Base-by-base conservation (phyloP, 805 yeast genomes). In the Nakazawaea ishiwadae region DNA sequence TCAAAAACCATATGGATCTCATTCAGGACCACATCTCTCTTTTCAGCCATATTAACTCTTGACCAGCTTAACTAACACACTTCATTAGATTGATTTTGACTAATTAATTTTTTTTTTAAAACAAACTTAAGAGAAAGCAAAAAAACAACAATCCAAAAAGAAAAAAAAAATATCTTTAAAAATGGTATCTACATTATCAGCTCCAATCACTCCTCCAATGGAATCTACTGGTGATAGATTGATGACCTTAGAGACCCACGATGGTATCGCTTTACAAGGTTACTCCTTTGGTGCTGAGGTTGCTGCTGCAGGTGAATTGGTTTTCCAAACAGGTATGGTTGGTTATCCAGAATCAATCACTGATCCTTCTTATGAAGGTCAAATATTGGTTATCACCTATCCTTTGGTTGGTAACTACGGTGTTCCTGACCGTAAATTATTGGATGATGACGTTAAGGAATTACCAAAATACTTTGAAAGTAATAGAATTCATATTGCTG, bases 291-390 rank as follows among this genome's bases (percentile, higher is more conserved):
- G 99, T 73, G 96, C 98, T 42, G 82, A 82, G 48, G 78, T 73
- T 46, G 63, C 96, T 19, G 79, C 81, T 44, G 95, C 98, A 44
- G 99, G 99, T 75, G 99, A 93, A 70, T 79, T 95, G 55, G 99
- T 93, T 47, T 93, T 93, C 79, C 98, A 95, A 68, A 93, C 99
- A 49, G 98, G 99, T 72, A 90, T 93, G 96, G 98, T 93, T 53
- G 99, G 99, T 48, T 93, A 93, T 64, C 99, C 98, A 31, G 99
- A 93, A 67, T 81, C 97, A 40, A 79, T 93, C 64, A 89, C 99
- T 31, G 99, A 93, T 67, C 99, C 99, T 47, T 93, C 98, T 34
- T 93, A 93, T 66, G 90, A 86, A 60, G 99, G 99, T 49, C 99
- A 93, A 69, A 91, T 93, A 58, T 71, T 93, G 62, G 97, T 93